Conservation (phyloP, 768 basidiomycete species). For the Sutorius australiensis region DNA sequence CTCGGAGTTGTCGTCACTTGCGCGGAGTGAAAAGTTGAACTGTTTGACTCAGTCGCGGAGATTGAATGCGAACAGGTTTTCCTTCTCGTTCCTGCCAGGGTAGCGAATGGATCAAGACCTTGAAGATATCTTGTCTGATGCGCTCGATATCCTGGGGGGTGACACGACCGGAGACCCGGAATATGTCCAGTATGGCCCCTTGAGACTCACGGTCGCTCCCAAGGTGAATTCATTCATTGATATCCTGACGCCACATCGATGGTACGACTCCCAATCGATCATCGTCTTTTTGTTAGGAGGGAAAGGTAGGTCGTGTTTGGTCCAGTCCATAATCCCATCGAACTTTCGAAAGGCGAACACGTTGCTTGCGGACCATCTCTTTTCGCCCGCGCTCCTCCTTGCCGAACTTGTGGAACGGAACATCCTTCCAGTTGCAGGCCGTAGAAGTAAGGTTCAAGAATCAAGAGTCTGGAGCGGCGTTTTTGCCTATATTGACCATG, state of each 20-base stretch:
- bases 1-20: conserved; percentile 2
- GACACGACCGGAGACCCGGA: conserved; percentile 41
- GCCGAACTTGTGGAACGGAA: conserved; percentile 62
- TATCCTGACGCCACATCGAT: not conserved
- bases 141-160: conserved; percentile 49
- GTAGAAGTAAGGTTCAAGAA: conserved; percentile 35
- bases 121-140: conserved; percentile 54
- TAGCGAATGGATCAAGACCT: conserved; percentile 7
- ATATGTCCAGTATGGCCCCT: conserved; percentile 49
- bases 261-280: not conserved
- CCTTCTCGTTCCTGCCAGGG: not conserved
- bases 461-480: not conserved
- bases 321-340: conserved; percentile 5
- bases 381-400: conserved; percentile 64
- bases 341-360: conserved; percentile 54
- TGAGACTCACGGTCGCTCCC: conserved; percentile 51
- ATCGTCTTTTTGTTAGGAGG: conserved; percentile 39
- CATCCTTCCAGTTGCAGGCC: conserved; percentile 39
- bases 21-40: conserved; percentile 9
- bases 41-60: conserved; percentile 19
- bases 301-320: conserved; percentile 44
- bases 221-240: conserved; percentile 40
- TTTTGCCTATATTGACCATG: conserved; percentile 1
- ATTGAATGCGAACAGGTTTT: conserved; percentile 9
- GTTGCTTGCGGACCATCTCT: conserved; percentile 68